Evolutionary conservation across 805 yeast genomes (phyloP), one percentile per base, ranked within the genome.

Genomic region (Candida tammaniensis): DNA sequence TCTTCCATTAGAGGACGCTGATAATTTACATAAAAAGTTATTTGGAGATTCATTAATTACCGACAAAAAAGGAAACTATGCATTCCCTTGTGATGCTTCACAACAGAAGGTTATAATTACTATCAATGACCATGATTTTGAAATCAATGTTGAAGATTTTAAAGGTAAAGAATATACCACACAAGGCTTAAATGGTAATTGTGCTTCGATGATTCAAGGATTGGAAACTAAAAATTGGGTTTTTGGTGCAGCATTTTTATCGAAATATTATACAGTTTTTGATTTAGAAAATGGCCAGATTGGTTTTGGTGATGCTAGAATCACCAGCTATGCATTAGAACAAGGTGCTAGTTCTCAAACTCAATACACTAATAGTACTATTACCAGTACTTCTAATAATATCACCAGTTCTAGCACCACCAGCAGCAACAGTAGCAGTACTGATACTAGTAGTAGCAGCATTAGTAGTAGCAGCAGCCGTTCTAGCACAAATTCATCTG

Each of bases 131-230:
- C 46, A 52, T n/a, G 59, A 61, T 27, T 76, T 76, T 70, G 49
- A 72, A 20, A 8, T 49, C 76, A 17, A 36, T 2, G 59, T 80
- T 1, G 38, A 45, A 1, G 62, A 61, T 30, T 78, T 78, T 52
- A 43, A 76, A 28, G 85, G 83, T 5, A 52, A 60, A 9, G 64
- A 61, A 13, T 75, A 77, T 48, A 32, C 67, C 2, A 37, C 46
- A 4, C 39, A 43, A 24, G 52, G 43, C 0, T 64, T 72, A 37
- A 21, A 43, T 13, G 80, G 82, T 0, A 68, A 72, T 48, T 80
- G 87, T 61, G 78, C 80, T 9, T 74, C 83, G 5, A 79, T 78
- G 46, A 67, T 80, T 38, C 85, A 78, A 56, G 86, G 84, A 7
- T 48, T 71, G n/a, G 58, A 59, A 17, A 46, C 59, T 10, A 27